These are phyloP conservation scores for Kwoniella mangroviensis DNA, from an alignment of 768 basidiomycete genomes.

Conservation along the genomic window DNA sequence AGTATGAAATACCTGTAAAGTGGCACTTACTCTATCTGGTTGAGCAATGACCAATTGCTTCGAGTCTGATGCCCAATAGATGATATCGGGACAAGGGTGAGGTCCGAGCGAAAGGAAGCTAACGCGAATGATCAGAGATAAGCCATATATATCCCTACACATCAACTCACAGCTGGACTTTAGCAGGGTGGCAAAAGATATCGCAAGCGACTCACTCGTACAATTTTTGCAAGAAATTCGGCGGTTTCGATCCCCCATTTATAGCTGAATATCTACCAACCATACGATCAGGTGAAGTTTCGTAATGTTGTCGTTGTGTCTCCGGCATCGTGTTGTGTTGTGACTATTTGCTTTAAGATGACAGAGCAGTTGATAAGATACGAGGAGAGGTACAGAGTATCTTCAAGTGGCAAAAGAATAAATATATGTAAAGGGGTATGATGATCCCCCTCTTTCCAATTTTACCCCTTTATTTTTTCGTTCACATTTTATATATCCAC, in stretches of 20 bases:
- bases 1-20: not conserved
- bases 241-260: conserved; percentile 31
- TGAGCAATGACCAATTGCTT: conserved; percentile 55
- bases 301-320: not conserved
- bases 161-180: not conserved
- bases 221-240: conserved; percentile 56
- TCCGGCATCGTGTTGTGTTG: not conserved
- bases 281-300: conserved; percentile 1
- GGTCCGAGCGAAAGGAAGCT: conserved; percentile 53
- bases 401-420: too few relatives aligned
- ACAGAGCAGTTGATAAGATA: not conserved
- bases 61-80: conserved; percentile 56
- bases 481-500: too few relatives aligned
- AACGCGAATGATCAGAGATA: not conserved
- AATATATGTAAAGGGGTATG: too few relatives aligned
- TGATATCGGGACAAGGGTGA: conserved; percentile 51
- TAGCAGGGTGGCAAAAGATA: not conserved
- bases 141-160: not conserved
- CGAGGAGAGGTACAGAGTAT: too few relatives aligned
- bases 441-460: too few relatives aligned
- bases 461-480: too few relatives aligned
- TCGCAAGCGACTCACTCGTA: conserved; percentile 47
- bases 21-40: conserved; percentile 40
- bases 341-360: not conserved
- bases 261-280: conserved; percentile 3